These are phyloP conservation scores for Sanghuangporus weigelae DNA, from an alignment of 1,284 basidiomycete genomes.

Conservation along the genomic window DNA sequence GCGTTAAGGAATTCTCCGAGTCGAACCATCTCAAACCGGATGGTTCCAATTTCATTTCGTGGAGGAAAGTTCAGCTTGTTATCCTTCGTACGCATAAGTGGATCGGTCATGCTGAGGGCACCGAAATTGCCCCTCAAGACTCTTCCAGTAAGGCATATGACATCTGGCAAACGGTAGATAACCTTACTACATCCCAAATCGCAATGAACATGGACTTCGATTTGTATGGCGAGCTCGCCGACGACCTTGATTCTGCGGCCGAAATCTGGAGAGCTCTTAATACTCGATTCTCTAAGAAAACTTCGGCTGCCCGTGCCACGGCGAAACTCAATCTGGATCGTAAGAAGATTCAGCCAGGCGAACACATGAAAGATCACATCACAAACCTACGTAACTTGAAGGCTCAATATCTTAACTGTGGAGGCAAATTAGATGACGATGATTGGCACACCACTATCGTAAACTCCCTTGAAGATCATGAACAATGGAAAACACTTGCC, in stretches of 20 bases:
- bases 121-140: neutral
- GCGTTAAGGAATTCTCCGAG: too few species aligned
- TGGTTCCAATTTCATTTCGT: neutral
- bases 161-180: neutral
- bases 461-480: neutral
- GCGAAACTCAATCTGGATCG: neutral
- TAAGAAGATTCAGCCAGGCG: neutral
- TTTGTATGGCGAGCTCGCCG: neutral
- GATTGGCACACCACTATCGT: neutral
- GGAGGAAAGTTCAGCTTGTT: neutral
- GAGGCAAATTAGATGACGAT: neutral
- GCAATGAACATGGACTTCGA: neutral
- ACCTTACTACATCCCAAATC: neutral
- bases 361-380: neutral
- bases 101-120: neutral
- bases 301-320: neutral
- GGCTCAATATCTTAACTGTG: neutral
- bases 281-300: neutral
- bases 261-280: neutral
- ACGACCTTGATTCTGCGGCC: neutral
- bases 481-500: neutral
- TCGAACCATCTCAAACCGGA: too few species aligned
- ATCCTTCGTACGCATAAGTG: neutral
- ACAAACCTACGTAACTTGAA: neutral
- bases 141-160: neutral